Base-by-base conservation (phyloP, 192 early-diverging fungal species). In the Podila epicladia region DNA sequence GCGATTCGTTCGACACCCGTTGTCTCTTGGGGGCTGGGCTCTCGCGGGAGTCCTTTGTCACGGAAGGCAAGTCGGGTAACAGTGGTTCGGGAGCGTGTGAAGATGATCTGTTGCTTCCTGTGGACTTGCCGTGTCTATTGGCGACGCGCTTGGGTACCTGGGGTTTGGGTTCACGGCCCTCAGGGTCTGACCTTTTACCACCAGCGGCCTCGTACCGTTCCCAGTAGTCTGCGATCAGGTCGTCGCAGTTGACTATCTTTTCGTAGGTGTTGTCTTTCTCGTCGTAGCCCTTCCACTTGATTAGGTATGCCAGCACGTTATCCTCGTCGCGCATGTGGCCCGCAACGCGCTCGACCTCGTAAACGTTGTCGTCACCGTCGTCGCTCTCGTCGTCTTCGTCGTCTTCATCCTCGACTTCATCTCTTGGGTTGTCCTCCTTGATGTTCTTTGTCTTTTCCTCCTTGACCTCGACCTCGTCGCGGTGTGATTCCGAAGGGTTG, bases 261-360 rank as follows among this genome's bases (percentile, higher is more conserved):
- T 64, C 62, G 12, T 63, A 38, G 5, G 83, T 79, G 45, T 80
- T 84, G 32, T 84, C 83, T 11, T 64, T 58, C 6, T 74, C 67
- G 5, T 22, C 29, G 59, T 80, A 84, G 20, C 72, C 72, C 20
- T 84, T 37, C 83, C 83, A 84, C 64, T 84, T 84, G 24, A 84
- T 37, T 9, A 57, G n/a, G 59, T 66, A 84, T 13, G 35, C 35
- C 35, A 67, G 45, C 9, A 75, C 67, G 11, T 9, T 55, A 5
- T 58, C 67, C 3, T 50, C 26, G 9, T 58, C 65, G 4, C 57
- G 31, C 29, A 29, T 62, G 61, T 79, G 75, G 4, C 69, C 75
- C 11, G 63, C 75, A 33, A 79, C 75, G 26, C 35, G 65, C 53
- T 79, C 75, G 11, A 79, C 75, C 60, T 79, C 75, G 26, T 62